A percentile compares a stretch with the other conserved stretches of the same genome.
Conservation (phyloP, 1,284 basidiomycete genomes). For the Waitea zeae region DNA sequence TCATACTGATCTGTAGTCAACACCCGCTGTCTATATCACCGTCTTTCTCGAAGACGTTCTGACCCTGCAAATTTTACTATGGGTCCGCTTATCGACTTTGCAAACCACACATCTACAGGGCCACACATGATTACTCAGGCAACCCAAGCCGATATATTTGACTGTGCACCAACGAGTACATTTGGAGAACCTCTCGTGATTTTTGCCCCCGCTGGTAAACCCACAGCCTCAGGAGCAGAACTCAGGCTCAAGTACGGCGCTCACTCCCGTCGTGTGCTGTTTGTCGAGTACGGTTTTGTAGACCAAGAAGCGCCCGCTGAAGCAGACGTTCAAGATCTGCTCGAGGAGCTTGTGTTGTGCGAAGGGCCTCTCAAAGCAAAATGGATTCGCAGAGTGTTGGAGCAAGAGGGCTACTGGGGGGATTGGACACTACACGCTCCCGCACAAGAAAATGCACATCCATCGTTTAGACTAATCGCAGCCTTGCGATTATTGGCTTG, state of each 20-base stretch:
- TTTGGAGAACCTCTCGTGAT: slow-evolving; percentile 33
- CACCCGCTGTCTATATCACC: slow-evolving; percentile 71
- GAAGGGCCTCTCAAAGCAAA: slow-evolving; percentile 22
- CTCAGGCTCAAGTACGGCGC: slow-evolving; percentile 60
- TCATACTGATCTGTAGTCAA: slow-evolving; percentile 38
- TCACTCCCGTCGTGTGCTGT: slow-evolving; percentile 57
- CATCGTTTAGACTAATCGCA: slow-evolving; percentile 60
- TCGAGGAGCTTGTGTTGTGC: slow-evolving; percentile 45
- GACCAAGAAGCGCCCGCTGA: slow-evolving; percentile 16
- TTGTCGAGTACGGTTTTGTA: slow-evolving; percentile 78
- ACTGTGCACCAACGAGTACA: slow-evolving; percentile 17
- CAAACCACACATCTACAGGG: slow-evolving; percentile 43
- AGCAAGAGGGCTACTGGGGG: slow-evolving; percentile 61
- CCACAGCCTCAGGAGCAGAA: slow-evolving; percentile 35
- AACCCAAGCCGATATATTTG: slow-evolving; percentile 19
- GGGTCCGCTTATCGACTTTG: slow-evolving; percentile 75
- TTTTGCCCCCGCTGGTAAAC: slow-evolving; percentile 24
- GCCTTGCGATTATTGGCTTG: slow-evolving; percentile 56
- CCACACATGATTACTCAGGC: slow-evolving; percentile 24
- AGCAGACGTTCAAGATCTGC: slow-evolving; percentile 20
- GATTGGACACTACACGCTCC: slow-evolving; percentile 57
- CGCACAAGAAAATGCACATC: slow-evolving; percentile 41
- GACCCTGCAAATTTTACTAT: slow-evolving; percentile 66
- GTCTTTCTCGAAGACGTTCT: slow-evolving; percentile 31
- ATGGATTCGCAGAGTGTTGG: slow-evolving; percentile 31